These are phyloP conservation scores for Carex cristatella DNA, from an alignment of 176 grass and related monocot species.

Conservation along the genomic window DNA sequence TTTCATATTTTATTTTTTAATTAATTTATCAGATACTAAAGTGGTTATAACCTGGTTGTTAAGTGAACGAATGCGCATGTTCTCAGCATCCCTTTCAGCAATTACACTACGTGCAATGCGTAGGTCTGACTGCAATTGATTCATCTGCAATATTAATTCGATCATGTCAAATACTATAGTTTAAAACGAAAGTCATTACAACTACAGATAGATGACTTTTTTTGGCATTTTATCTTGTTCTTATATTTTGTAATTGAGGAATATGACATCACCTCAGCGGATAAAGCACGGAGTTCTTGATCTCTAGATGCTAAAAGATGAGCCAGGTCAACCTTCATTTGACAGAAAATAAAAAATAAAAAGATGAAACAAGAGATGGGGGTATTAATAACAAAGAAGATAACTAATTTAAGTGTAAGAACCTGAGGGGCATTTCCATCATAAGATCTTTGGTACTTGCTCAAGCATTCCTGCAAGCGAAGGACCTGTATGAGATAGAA, in stretches of 20 bases:
- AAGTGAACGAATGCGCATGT: constrained; percentile 64
- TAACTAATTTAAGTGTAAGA: neutral
- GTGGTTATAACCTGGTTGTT: constrained; percentile 55
- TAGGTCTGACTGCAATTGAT: constrained; percentile 92
- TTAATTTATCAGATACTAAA: neutral
- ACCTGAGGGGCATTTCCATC: constrained; percentile 85
- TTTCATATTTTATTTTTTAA: neutral
- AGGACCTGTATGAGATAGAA: constrained; percentile 56
- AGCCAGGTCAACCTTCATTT: constrained; percentile 79
- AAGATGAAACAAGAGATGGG: neutral
- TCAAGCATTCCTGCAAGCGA: constrained; percentile 92
- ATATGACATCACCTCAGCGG: constrained; percentile 59
- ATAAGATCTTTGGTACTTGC: constrained; percentile 93
- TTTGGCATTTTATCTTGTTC: neutral
- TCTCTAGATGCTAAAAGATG: constrained; percentile 94
- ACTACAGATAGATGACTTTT: neutral
- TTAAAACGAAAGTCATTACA: neutral
- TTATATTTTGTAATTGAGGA: neutral
- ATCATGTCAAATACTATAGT: constrained; percentile 10
- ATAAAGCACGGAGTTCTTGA: constrained; percentile 91
- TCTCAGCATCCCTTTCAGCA: constrained; percentile 74
- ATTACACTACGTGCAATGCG: constrained; percentile 76
- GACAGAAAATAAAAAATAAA: constrained; percentile 18
- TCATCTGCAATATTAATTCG: constrained; percentile 55
- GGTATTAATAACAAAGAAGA: neutral